Conservation (phyloP, 495 filamentous ascomycete genomes). For the Chaetomium cochliodes region DNA sequence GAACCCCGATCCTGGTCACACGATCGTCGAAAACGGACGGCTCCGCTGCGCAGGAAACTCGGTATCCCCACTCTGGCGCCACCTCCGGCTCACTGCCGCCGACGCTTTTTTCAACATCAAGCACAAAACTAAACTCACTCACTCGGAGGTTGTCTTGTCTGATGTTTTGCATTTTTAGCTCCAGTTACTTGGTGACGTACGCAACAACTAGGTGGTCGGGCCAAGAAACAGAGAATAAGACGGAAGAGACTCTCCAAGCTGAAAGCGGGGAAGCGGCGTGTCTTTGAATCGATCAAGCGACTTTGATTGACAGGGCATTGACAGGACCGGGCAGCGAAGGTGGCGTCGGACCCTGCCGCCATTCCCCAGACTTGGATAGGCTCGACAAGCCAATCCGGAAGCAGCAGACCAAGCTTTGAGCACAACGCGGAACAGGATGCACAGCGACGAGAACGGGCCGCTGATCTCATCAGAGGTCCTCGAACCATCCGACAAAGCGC, state of each 20-base stretch:
- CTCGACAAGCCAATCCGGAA: constrained; percentile 19
- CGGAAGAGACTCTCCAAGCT: neutral
- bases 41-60: constrained; percentile 1
- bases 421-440: constrained; percentile 11
- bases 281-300: neutral
- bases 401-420: constrained; percentile 8
- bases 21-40: constrained; percentile 16
- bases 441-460: constrained; percentile 14
- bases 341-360: constrained; percentile 24
- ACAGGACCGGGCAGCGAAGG: neutral
- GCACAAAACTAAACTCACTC: neutral
- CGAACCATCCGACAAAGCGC: constrained; percentile 21
- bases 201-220: neutral
- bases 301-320: constrained; percentile 5
- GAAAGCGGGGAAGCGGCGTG: neutral
- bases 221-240: neutral
- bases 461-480: constrained; percentile 21
- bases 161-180: neutral
- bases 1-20: constrained; percentile 19
- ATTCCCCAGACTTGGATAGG: constrained; percentile 16
- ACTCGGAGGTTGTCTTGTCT: constrained; percentile 1
- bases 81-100: neutral
- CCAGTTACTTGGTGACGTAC: too few relatives aligned
- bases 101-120: constrained; percentile 15
- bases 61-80: constrained; percentile 12